phyloP scores from a whole-genome alignment of 2,329 filamentous ascomycete species.

The Aspergillus tanneri region DNA sequence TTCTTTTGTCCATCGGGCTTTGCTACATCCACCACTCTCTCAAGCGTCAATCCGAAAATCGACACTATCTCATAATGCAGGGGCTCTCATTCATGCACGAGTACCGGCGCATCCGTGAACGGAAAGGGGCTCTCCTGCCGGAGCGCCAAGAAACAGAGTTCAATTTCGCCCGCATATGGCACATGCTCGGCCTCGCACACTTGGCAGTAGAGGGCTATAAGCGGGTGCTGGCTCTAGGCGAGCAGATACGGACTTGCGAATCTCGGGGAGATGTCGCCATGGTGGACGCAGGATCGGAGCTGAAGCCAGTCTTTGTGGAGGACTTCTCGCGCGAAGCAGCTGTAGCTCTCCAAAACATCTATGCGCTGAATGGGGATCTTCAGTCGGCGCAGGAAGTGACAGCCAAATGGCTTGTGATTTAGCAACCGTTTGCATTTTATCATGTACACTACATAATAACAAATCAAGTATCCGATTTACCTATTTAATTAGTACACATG shows the following conservation, averaged over 20 bases:
- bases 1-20: constrained; percentile 78
- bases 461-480: background rate
- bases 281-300: constrained; percentile 17
- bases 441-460: no score
- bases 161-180: constrained; percentile 75
- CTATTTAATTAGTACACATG: background rate
- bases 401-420: constrained; percentile 58
- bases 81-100: constrained; percentile 76
- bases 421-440: constrained; percentile 8
- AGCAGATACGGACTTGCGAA: constrained; percentile 43
- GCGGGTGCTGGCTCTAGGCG: constrained; percentile 53
- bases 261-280: constrained; percentile 27
- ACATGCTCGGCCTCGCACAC: constrained; percentile 70
- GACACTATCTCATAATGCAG: constrained; percentile 83
- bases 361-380: constrained; percentile 63
- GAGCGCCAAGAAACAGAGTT: constrained; percentile 75
- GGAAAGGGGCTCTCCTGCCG: constrained; percentile 39
- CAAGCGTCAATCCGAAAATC: constrained; percentile 85
- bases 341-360: constrained; percentile 69
- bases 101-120: constrained; percentile 65
- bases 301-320: constrained; percentile 41
- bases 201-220: constrained; percentile 73
- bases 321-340: constrained; percentile 69
- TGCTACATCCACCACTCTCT: constrained; percentile 85
- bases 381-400: constrained; percentile 61